Percentiles rank a stretch among this genome's conserved stretches.
Evolutionary conservation across 2,329 filamentous ascomycete genomes (phyloP).

Genomic region (Bertia moriformis): DNA sequence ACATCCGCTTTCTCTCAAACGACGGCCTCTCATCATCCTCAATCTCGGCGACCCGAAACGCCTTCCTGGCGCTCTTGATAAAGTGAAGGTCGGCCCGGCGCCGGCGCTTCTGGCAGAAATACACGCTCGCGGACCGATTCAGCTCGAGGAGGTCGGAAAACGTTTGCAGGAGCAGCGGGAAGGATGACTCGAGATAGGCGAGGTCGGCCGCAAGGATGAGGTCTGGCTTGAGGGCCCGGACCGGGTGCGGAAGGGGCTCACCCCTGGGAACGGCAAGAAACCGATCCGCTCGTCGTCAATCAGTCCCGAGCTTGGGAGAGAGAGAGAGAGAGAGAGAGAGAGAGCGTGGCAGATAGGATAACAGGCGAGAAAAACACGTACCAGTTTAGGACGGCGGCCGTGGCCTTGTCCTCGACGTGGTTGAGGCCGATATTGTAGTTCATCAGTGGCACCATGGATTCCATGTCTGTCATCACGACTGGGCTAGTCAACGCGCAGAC

Average conservation of each 20-base stretch:
- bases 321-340: not conserved
- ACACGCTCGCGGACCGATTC: conserved; percentile 48
- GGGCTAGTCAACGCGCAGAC: conserved; percentile 36
- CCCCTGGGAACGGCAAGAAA: conserved; percentile 32
- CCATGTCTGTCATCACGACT: conserved; percentile 76
- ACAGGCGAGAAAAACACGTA: too few species aligned
- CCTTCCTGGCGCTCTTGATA: conserved; percentile 54
- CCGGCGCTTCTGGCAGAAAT: conserved; percentile 91
- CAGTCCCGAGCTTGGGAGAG: conserved; percentile 6
- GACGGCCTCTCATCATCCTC: conserved; percentile 42
- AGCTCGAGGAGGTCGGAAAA: conserved; percentile 60
- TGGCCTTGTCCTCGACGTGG: conserved; percentile 43
- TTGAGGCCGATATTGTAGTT: conserved; percentile 77
- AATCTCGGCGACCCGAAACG: conserved; percentile 48
- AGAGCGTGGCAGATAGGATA: too few species aligned
- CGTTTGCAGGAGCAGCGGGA: conserved; percentile 72
- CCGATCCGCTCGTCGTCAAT: conserved; percentile 3
- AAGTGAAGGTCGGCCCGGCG: conserved; percentile 68
- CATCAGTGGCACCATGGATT: conserved; percentile 76
- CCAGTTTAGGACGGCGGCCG: conserved; percentile 70
- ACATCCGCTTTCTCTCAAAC: conserved; percentile 42
- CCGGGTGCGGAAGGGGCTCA: conserved; percentile 35
- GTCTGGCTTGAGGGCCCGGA: conserved; percentile 48
- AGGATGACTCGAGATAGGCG: conserved; percentile 92
- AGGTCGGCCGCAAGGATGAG: conserved; percentile 90